Evolutionary conservation across 2,329 filamentous ascomycete species (phyloP).

Genomic region (Trichoderma sp.): DNA sequence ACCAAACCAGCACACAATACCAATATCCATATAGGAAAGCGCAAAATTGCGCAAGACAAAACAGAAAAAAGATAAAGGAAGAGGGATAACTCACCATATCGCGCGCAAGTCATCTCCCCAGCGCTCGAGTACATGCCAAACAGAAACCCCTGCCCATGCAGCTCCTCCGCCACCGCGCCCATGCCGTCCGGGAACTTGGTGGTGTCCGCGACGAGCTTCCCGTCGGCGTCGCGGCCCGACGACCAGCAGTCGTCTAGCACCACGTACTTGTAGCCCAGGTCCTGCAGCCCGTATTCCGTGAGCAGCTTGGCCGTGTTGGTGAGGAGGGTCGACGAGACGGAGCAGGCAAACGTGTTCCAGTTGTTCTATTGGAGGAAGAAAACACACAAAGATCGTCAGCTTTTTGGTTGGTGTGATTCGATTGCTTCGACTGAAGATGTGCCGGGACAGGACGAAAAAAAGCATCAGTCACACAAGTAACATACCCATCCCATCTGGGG

Average conservation of each 20-base stretch:
- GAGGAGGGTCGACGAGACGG: constrained; percentile 22
- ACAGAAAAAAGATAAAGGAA: background rate
- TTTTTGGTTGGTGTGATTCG: background rate
- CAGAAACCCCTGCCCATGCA: constrained; percentile 37
- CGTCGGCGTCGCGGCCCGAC: constrained; percentile 25
- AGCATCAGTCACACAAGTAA: background rate
- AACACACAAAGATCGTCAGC: background rate
- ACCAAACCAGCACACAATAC: background rate
- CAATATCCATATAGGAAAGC: background rate
- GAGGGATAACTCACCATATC: background rate
- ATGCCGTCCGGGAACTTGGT: constrained; percentile 39
- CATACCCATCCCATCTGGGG: constrained; percentile 21
- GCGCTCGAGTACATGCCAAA: constrained; percentile 41
- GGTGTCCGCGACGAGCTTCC: constrained; percentile 31
- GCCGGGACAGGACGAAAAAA: background rate
- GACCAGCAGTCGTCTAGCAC: constrained; percentile 39
- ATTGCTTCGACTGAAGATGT: background rate
- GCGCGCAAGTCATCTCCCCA: constrained; percentile 48
- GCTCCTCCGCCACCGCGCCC: constrained; percentile 33
- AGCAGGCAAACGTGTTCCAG: constrained; percentile 20
- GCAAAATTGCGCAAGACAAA: background rate
- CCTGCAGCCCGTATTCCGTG: constrained; percentile 28
- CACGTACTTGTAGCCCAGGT: constrained; percentile 31
- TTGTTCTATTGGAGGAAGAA: constrained; percentile 12
- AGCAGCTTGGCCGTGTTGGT: constrained; percentile 26